Base-by-base conservation (phyloP, 257 asterid genomes). In the Jasminum sambac region DNA sequence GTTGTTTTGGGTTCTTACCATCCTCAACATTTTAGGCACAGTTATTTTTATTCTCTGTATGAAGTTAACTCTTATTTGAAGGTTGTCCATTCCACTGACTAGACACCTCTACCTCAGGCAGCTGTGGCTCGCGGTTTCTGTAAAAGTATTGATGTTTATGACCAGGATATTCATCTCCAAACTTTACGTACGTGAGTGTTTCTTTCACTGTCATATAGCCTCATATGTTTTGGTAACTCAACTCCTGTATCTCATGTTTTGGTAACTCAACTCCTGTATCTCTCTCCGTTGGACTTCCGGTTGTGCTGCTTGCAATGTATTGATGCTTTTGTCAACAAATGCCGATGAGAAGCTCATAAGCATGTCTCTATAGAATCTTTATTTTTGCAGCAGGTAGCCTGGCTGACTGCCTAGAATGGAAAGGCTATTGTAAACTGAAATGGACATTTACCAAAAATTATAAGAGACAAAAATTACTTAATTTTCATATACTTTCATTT, bases 121-220 rank as follows among this genome's bases (percentile, higher is more conserved):
- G 95, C 96, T 70, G 97, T 91, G 13, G 97, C 96, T 48, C 96
- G 80, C 76, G 81, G 96, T 83, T 87, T 91, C 68, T 79, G 91
- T 77, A 94, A 84, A 83, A 89, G 87, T 77, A 80, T 94, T 46
- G 96, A 94, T 84, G 52, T 94, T 41, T 94, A 87, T 46, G 97
- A 94, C 83, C 98, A 87, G 80, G 98, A 94, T 80, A 91, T 94
- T 87, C 95, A 88, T 81, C 90, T 94, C 57, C 92, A 94, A 69
- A 82, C 95, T 58, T 76, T 94, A 76, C 90, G 74, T 75, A 78
- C 91, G 96, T 88, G 83, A 87, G 97, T 86, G 61, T 78, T 72
- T 77, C 66, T 12, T 58, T 66, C 11, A 30, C 43, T 41, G 40
- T 34, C 9, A 17, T 41, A 26, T 40, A 6, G 16, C 12, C 21